Evolutionary conservation across 768 basidiomycete genomes (phyloP).

Genomic region (Trichaptum fuscoviolaceum): DNA sequence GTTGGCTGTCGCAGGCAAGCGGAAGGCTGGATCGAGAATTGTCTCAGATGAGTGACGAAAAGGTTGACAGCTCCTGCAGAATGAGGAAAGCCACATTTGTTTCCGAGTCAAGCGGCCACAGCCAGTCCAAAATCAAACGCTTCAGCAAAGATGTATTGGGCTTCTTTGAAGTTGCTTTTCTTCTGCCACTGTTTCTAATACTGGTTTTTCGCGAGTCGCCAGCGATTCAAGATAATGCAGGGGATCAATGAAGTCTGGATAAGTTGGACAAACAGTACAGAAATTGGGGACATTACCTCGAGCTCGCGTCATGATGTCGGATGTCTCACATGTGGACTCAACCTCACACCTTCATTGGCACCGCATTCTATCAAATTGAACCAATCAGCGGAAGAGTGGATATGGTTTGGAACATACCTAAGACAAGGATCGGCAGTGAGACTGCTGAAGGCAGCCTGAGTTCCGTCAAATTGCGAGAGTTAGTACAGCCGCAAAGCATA

Average conservation of each 20-base stretch:
- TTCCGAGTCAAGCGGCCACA: neutral
- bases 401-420: neutral
- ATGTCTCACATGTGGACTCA: neutral
- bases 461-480: neutral
- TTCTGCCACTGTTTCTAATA: neutral
- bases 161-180: neutral
- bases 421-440: neutral
- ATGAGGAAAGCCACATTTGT: neutral
- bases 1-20: neutral
- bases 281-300: neutral
- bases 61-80: neutral
- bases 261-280: neutral
- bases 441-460: neutral
- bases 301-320: neutral
- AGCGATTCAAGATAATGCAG: neutral
- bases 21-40: neutral
- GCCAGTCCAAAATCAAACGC: neutral
- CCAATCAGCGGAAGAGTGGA: neutral
- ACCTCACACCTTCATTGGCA: neutral
- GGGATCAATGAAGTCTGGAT: too few species aligned
- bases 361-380: neutral
- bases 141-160: neutral
- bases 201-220: neutral
- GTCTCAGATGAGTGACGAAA: neutral
- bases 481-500: neutral